Evolutionary conservation across 805 yeast genomes (phyloP).

Genomic region (Candida silvicultrix): DNA sequence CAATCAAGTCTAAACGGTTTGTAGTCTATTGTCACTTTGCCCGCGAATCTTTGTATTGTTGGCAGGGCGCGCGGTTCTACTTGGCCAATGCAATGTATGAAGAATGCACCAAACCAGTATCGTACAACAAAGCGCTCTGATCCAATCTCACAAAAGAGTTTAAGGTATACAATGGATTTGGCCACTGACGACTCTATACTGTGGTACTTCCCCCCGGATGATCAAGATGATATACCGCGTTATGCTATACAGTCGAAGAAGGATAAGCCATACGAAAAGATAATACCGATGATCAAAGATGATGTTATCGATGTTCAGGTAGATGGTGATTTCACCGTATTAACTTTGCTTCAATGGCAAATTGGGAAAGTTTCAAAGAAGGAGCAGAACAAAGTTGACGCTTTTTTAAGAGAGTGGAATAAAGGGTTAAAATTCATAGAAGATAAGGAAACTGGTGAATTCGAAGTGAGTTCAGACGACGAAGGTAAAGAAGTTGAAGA

Average conservation of each 20-base stretch:
- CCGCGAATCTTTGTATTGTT: too few species aligned
- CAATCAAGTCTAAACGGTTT: background rate
- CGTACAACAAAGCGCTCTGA: too few species aligned
- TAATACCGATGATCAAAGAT: slow-evolving; percentile 10
- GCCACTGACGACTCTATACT: slow-evolving; percentile 10
- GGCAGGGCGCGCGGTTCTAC: too few species aligned
- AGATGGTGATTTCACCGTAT: background rate
- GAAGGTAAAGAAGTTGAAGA: background rate
- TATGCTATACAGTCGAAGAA: slow-evolving; percentile 15
- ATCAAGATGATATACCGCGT: slow-evolving; percentile 20
- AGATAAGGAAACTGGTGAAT: slow-evolving; percentile 1
- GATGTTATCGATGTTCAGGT: slow-evolving; percentile 5
- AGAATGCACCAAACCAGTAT: too few species aligned
- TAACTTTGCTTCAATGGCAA: background rate
- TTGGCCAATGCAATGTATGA: too few species aligned
- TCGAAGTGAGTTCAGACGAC: background rate
- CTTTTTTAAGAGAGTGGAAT: background rate
- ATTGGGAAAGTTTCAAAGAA: slow-evolving; percentile 2
- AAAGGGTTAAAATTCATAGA: background rate
- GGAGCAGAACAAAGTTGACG: background rate
- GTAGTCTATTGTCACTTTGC: too few species aligned
- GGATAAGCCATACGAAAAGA: slow-evolving; percentile 7
- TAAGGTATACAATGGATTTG: slow-evolving; percentile 12
- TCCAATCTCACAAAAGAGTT: too few species aligned
- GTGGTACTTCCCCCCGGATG: slow-evolving; percentile 23